Conservation (phyloP, 2,329 filamentous ascomycete species). For the Celoporthe dispersa region DNA sequence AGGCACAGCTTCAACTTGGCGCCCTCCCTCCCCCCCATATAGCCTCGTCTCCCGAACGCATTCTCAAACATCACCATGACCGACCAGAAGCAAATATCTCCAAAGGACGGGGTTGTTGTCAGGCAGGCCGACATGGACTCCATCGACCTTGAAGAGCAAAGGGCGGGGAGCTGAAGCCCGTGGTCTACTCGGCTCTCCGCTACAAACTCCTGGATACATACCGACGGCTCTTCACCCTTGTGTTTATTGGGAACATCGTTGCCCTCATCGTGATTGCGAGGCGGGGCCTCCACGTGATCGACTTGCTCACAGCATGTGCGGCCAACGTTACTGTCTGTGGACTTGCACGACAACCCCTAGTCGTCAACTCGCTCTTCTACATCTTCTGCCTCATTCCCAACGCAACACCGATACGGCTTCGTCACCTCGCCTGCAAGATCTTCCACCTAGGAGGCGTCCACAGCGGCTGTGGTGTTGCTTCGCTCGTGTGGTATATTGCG, state of each 20-base stretch:
- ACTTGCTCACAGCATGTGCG: conserved; percentile 39
- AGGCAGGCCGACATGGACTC: background rate
- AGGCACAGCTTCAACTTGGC: background rate
- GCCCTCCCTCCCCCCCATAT: background rate
- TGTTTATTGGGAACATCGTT: conserved; percentile 54
- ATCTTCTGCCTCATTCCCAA: conserved; percentile 40
- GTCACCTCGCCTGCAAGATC: conserved; percentile 53
- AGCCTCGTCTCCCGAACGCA: background rate
- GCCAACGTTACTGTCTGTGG: conserved; percentile 56
- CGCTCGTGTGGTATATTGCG: conserved; percentile 47
- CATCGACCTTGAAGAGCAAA: conserved; percentile 5
- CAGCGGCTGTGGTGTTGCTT: conserved; percentile 53
- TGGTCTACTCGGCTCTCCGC: conserved; percentile 35
- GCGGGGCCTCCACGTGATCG: background rate
- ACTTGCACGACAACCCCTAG: conserved; percentile 56
- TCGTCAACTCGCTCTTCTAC: conserved; percentile 49
- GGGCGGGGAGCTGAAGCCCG: background rate
- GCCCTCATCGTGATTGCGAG: conserved; percentile 47
- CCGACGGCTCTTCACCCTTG: conserved; percentile 58
- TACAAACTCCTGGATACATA: conserved; percentile 57
- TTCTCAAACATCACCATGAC: background rate
- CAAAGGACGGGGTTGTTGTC: background rate
- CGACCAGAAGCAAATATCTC: background rate
- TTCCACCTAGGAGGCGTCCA: conserved; percentile 59
- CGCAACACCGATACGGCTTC: conserved; percentile 51